Evolutionary conservation across 371 early-diverging fungal species (phyloP).

Genomic region (Mortierella polycephala): DNA sequence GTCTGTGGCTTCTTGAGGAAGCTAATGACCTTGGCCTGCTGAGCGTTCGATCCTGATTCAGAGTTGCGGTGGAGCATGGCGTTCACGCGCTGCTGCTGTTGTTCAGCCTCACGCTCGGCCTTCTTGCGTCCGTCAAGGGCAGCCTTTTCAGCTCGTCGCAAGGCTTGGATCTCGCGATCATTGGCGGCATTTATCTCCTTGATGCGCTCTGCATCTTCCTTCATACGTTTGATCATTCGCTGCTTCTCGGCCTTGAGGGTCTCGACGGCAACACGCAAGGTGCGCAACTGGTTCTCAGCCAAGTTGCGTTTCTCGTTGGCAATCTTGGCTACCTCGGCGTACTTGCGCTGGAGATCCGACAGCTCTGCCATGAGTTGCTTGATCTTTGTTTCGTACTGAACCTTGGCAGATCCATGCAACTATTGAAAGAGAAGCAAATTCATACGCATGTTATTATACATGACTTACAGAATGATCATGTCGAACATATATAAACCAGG

Average conservation of each 20-base stretch:
- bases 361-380: conserved; percentile 76
- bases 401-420: conserved; percentile 58
- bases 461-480: background rate
- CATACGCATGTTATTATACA: background rate
- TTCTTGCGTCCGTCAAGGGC: conserved; percentile 74
- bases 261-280: conserved; percentile 68
- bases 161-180: conserved; percentile 77
- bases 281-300: conserved; percentile 63
- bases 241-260: conserved; percentile 80
- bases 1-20: conserved; percentile 54
- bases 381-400: conserved; percentile 78
- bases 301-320: conserved; percentile 67
- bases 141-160: conserved; percentile 72
- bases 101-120: conserved; percentile 74
- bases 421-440: conserved; percentile 22
- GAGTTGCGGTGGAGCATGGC: conserved; percentile 67
- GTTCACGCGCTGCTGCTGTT: conserved; percentile 64
- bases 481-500: background rate
- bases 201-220: conserved; percentile 75
- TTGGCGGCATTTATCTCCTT: conserved; percentile 74
- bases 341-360: conserved; percentile 72
- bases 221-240: conserved; percentile 83
- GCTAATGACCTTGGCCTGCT: conserved; percentile 39
- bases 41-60: conserved; percentile 38
- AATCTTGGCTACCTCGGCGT: conserved; percentile 63